Conservation (phyloP, 495 filamentous ascomycete genomes). For the Penicillium canescens region DNA sequence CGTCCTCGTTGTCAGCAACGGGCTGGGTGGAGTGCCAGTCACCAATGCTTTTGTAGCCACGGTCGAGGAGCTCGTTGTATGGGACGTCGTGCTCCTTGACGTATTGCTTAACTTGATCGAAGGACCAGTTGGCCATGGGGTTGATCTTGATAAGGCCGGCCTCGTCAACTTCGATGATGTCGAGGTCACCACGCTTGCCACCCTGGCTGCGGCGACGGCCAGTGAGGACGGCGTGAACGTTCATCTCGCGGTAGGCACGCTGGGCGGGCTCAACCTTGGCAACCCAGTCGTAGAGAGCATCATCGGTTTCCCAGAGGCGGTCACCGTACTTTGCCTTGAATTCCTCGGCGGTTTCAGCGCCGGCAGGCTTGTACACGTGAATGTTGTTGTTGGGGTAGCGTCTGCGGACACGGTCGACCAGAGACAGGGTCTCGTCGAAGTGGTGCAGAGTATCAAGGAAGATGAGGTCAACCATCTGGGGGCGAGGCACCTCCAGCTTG, state of each 20-base stretch:
- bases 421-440: slow-evolving; percentile 83
- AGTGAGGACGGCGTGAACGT: slow-evolving; percentile 92
- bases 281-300: slow-evolving; percentile 92
- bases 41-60: slow-evolving; percentile 93
- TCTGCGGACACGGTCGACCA: slow-evolving; percentile 75
- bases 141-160: slow-evolving; percentile 96
- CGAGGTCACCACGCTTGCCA: slow-evolving; percentile 84
- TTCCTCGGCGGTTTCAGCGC: slow-evolving; percentile 64
- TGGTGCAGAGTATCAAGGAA: slow-evolving; percentile 98
- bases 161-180: slow-evolving; percentile 90
- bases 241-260: slow-evolving; percentile 83
- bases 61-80: slow-evolving; percentile 88
- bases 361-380: slow-evolving; percentile 86
- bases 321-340: slow-evolving; percentile 82
- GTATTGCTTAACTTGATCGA: slow-evolving; percentile 85
- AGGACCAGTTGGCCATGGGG: slow-evolving; percentile 95
- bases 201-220: slow-evolving; percentile 91
- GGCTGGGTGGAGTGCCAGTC: slow-evolving; percentile 98
- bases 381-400: slow-evolving; percentile 76
- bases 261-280: slow-evolving; percentile 97
- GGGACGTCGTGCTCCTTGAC: slow-evolving; percentile 83
- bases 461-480: slow-evolving; percentile 77
- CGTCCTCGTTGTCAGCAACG: slow-evolving; percentile 87
- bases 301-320: slow-evolving; percentile 80
- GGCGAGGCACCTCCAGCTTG: slow-evolving; percentile 70